Evolutionary conservation across 257 asterid species (phyloP).

Genomic region (Eucommia ulmoides): DNA sequence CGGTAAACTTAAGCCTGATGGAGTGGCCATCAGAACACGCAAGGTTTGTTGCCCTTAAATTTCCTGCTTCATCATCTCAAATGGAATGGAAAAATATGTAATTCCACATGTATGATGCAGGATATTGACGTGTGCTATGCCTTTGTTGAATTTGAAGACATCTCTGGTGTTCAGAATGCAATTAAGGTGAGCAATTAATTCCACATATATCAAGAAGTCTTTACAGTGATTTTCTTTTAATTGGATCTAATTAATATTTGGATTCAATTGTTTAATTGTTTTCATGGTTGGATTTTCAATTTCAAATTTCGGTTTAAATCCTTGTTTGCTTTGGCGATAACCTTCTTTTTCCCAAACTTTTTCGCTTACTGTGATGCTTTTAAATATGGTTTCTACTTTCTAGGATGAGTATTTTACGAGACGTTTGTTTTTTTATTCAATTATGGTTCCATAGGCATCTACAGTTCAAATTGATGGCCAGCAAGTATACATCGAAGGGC

Average conservation of each 20-base stretch:
- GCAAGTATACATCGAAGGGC: constrained; percentile 85
- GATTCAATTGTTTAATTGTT: neutral
- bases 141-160: constrained; percentile 88
- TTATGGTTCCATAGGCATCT: constrained; percentile 46
- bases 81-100: neutral
- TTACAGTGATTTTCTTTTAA: neutral
- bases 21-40: constrained; percentile 95
- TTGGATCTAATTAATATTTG: too few species aligned
- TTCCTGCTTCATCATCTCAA: constrained; percentile 1
- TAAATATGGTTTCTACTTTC: neutral
- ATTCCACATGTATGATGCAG: constrained; percentile 26
- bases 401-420: neutral
- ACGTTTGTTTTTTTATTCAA: neutral
- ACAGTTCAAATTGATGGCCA: constrained; percentile 60
- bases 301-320: neutral
- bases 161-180: constrained; percentile 91
- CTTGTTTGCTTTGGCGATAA: neutral
- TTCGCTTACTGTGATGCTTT: neutral
- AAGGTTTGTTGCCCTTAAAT: constrained; percentile 45
- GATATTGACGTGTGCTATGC: constrained; percentile 93
- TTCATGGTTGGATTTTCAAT: neutral
- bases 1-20: constrained; percentile 75
- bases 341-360: neutral
- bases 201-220: constrained; percentile 4
- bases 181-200: constrained; percentile 83